Evolutionary conservation across 495 filamentous ascomycete genomes (phyloP), one percentile per base, ranked within the genome.

Genomic region (Astrothelium subdiscretum): DNA sequence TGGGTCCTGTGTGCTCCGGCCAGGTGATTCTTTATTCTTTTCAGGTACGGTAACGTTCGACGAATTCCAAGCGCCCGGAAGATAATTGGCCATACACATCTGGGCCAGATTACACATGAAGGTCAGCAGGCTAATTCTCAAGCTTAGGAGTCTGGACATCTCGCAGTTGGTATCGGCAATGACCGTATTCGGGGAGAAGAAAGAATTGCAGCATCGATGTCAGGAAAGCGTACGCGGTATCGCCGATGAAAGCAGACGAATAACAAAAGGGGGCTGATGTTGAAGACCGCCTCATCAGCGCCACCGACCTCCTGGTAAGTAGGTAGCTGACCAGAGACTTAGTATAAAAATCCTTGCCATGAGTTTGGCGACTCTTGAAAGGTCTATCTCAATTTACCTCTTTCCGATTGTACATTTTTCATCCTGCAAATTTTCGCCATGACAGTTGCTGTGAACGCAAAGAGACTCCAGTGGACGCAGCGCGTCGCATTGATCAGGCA

Each of bases 381-480:
- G 8, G 20, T 22, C n/a, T 48, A 5, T 10, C 12, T 48, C 12
- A 15, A 22, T 12, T 48, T 48, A 5, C 5, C 43, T 20, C 1
- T 48, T 22, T 48, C 20, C 43, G 20, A 48, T 48, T 48, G 43
- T 48, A 22, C 43, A 48, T 48, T 15, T n/a, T 48, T 48, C 20
- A 48, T 5, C 5, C 13, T n/a, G 20, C 43, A 48, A 20, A 5
- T 20, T 15, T 48, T 48, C 43, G 20, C 43, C 20, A 48, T 48
- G 48, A 29, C 24, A 12, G 48, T 29, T 20, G 48, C 10, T 54
- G 24, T 54, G 15, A 54, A 3, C 24, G 24, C 48, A 26, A 69
- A 64, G 60, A 65, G 68, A 59, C 72, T 75, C 2, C 72, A 75
- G 58, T 74, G 72, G 72, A 71, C 62, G 1, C 72, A 74, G 62